Evolutionary conservation across 1,284 basidiomycete genomes (phyloP).

Genomic region (Mycosarcoma mackinlayi): DNA sequence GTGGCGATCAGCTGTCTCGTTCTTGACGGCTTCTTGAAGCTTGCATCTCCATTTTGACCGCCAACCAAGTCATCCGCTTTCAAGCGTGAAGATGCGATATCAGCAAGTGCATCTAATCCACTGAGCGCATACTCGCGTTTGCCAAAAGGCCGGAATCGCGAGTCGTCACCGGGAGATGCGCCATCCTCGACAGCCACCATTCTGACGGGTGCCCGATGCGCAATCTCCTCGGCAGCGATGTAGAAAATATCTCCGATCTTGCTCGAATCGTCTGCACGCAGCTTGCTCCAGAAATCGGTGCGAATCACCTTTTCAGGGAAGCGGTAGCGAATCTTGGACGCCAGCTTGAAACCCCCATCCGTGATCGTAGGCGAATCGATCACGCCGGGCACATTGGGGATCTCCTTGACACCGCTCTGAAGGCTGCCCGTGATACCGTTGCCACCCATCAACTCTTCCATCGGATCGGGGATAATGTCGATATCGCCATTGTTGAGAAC

Average conservation of each 20-base stretch:
- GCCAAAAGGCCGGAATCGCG: constrained; percentile 42
- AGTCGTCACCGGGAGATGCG: not conserved
- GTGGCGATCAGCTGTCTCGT: constrained; percentile 41
- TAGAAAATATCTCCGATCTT: constrained; percentile 47
- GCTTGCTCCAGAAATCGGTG: constrained; percentile 86
- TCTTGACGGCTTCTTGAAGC: constrained; percentile 24
- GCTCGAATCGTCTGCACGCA: constrained; percentile 26
- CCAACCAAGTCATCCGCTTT: constrained; percentile 10
- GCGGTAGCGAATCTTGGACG: constrained; percentile 77
- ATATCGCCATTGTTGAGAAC: constrained; percentile 90
- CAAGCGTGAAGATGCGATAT: constrained; percentile 37
- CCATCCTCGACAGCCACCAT: constrained; percentile 24
- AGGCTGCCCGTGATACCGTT: constrained; percentile 33
- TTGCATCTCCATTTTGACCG: not conserved
- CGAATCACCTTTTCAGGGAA: constrained; percentile 93
- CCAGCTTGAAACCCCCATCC: constrained; percentile 69
- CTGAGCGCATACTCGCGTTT: constrained; percentile 28
- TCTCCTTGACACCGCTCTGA: constrained; percentile 65
- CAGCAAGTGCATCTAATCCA: constrained; percentile 43
- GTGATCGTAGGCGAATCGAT: constrained; percentile 28
- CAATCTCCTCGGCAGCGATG: constrained; percentile 35
- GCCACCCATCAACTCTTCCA: constrained; percentile 63
- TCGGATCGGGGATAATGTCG: constrained; percentile 78
- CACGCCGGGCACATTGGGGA: constrained; percentile 65
- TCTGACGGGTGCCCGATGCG: constrained; percentile 11